These are phyloP conservation scores for Sporothrix inflata DNA, from an alignment of 2,329 filamentous ascomycete genomes.

Conservation along the genomic window DNA sequence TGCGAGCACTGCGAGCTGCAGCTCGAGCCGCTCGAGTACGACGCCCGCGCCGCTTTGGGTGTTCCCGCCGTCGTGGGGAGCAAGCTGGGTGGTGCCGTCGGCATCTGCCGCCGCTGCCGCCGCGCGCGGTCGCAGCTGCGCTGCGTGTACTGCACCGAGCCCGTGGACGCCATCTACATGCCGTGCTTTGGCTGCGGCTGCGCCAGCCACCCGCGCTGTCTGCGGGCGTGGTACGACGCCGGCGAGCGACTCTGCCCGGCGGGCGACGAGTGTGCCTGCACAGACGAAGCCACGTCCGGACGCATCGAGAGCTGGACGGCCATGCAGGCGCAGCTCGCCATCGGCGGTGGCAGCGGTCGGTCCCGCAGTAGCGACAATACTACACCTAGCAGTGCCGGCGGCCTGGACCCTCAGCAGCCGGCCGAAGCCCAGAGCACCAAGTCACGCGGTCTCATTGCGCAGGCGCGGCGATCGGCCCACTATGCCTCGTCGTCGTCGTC, in stretches of 20 bases:
- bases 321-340: constrained; percentile 49
- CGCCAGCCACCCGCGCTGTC: constrained; percentile 61
- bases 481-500: constrained; percentile 31
- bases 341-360: not conserved
- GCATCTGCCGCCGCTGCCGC: constrained; percentile 57
- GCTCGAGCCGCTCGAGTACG: constrained; percentile 60
- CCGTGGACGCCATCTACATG: constrained; percentile 61
- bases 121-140: constrained; percentile 59
- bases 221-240: constrained; percentile 61
- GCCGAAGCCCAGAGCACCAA: not conserved
- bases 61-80: constrained; percentile 33
- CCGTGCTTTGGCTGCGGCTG: constrained; percentile 67
- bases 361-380: not conserved
- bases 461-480: constrained; percentile 34
- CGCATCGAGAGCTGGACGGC: constrained; percentile 65
- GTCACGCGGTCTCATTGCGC: constrained; percentile 30
- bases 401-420: not conserved
- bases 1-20: constrained; percentile 66
- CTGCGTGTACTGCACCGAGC: constrained; percentile 66
- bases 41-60: constrained; percentile 45
- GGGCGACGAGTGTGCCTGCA: constrained; percentile 67
- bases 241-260: constrained; percentile 63
- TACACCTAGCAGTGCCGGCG: not conserved
- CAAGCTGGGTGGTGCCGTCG: constrained; percentile 45
- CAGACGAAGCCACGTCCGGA: constrained; percentile 58